phyloP scores from a whole-genome alignment of 202 grass and related monocot species.

The Panicum virgatum region DNA sequence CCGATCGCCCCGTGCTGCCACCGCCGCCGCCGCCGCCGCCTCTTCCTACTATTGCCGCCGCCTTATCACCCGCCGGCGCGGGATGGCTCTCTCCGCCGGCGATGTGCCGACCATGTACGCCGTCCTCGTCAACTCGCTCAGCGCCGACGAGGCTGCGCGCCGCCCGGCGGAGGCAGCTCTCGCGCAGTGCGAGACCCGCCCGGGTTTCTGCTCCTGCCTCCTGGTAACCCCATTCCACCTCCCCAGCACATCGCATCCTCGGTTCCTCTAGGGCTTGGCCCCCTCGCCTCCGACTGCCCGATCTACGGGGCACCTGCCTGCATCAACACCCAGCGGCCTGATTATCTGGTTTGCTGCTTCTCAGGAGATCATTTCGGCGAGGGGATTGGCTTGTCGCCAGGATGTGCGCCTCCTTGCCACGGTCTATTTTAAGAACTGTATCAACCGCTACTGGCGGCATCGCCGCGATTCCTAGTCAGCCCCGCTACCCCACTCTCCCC shows the following conservation, averaged over 20 bases:
- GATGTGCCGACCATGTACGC: slow-evolving; percentile 88
- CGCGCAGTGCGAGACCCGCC: slow-evolving; percentile 81
- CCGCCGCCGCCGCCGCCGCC: background rate
- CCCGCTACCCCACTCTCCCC: background rate
- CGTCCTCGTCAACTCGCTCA: slow-evolving; percentile 83
- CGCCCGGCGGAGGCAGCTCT: slow-evolving; percentile 79
- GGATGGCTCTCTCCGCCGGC: slow-evolving; percentile 81
- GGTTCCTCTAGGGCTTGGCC: slow-evolving; percentile 23
- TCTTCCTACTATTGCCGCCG: background rate
- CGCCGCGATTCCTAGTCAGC: slow-evolving; percentile 85
- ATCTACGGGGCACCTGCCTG: slow-evolving; percentile 13
- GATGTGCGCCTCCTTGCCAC: slow-evolving; percentile 89
- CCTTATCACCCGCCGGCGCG: background rate
- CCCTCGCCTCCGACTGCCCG: background rate
- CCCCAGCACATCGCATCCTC: background rate
- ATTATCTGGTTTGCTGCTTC: slow-evolving; percentile 19
- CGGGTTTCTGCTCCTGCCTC: slow-evolving; percentile 94
- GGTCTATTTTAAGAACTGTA: slow-evolving; percentile 98
- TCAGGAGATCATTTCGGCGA: slow-evolving; percentile 91
- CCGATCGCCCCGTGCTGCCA: slow-evolving; percentile 24
- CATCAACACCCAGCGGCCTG: background rate
- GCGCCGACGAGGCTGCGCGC: slow-evolving; percentile 70
- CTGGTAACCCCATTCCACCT: slow-evolving; percentile 56
- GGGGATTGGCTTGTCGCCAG: slow-evolving; percentile 73
- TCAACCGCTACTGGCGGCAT: slow-evolving; percentile 88